Conservation (phyloP, 805 yeast genomes). For the Kodamaea lidongshanica region DNA sequence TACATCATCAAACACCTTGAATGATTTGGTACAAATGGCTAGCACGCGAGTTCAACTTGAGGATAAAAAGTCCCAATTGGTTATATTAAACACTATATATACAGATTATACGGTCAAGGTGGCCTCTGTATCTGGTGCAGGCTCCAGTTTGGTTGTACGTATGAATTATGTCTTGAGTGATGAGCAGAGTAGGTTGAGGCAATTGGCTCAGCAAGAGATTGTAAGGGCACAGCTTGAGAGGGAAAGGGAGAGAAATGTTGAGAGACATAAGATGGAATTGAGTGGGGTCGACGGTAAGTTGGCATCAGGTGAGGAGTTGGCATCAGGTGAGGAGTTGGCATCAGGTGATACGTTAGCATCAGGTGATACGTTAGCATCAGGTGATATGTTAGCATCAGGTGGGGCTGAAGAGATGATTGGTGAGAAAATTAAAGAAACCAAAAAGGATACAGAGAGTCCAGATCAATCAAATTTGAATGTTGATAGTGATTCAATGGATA, state of each 20-base stretch:
- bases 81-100: conserved; percentile 12
- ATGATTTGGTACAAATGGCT: conserved; percentile 13
- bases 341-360: no score
- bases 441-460: no score
- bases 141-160: conserved; percentile 21
- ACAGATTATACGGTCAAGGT: no score
- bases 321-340: no score
- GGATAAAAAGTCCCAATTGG: conserved; percentile 9
- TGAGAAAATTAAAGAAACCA: no score
- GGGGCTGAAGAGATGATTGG: no score
- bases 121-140: conserved; percentile 15
- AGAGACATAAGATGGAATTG: conserved; percentile 5
- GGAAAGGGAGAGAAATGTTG: conserved; percentile 12
- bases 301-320: no score
- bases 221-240: conserved; percentile 16
- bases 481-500: no score
- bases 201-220: conserved; percentile 19
- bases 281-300: no score
- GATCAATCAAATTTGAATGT: no score
- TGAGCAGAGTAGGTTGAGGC: conserved; percentile 6
- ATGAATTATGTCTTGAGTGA: conserved; percentile 14
- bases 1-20: conserved; percentile 11
- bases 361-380: no score
- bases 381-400: no score
- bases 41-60: conserved; percentile 13